Conservation (phyloP, 2,329 filamentous ascomycete genomes). For the Clonostachys chloroleuca region DNA sequence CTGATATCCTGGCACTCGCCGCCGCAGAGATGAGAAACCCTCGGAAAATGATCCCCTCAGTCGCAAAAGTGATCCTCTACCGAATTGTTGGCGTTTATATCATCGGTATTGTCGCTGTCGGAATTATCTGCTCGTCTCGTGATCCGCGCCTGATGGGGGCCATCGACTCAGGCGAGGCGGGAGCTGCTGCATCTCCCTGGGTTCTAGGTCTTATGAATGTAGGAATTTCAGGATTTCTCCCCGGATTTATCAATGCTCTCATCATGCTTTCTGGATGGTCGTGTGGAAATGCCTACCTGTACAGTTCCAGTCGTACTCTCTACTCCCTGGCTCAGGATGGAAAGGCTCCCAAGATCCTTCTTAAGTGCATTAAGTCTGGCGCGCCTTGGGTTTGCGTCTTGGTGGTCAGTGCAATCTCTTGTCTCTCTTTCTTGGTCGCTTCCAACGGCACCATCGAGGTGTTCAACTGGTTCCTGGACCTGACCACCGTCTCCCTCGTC, state of each 20-base stretch:
- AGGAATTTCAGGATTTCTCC: constrained; percentile 36
- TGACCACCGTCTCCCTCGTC: constrained; percentile 49
- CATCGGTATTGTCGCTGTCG: constrained; percentile 53
- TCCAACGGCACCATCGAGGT: constrained; percentile 37
- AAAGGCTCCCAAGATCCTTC: constrained; percentile 40
- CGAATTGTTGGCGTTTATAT: constrained; percentile 69
- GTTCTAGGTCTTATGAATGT: constrained; percentile 57
- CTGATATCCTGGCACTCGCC: constrained; percentile 58
- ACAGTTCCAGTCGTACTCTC: constrained; percentile 37
- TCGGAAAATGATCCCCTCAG: constrained; percentile 33
- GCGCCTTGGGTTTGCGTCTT: constrained; percentile 51
- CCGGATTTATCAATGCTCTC: constrained; percentile 53
- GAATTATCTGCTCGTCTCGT: constrained; percentile 49
- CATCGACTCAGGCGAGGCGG: constrained; percentile 38
- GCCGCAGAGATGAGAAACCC: constrained; percentile 62
- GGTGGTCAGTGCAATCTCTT: constrained; percentile 39
- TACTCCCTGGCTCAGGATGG: constrained; percentile 36
- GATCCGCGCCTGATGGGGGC: constrained; percentile 30
- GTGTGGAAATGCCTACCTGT: constrained; percentile 41
- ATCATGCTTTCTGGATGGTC: constrained; percentile 43
- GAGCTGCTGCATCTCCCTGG: constrained; percentile 55
- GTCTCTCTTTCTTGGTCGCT: constrained; percentile 44
- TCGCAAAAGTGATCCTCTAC: constrained; percentile 71
- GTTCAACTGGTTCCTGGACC: constrained; percentile 48
- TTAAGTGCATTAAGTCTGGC: constrained; percentile 53